phyloP scores from a whole-genome alignment of 805 yeast species.

The Yarrowia sp. region DNA sequence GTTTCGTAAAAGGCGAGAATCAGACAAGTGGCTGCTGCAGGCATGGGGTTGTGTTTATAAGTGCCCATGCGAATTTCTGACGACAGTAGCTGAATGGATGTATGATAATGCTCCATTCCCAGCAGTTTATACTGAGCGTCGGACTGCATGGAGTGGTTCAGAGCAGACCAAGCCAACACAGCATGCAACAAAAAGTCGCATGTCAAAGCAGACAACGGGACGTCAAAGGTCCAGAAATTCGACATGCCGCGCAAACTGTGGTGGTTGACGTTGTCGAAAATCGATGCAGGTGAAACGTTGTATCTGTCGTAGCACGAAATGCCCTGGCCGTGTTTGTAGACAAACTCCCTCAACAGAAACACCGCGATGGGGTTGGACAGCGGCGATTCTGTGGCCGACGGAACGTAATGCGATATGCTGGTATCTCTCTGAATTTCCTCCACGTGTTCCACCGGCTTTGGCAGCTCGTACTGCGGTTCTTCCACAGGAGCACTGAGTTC shows the following conservation, averaged over 20 bases:
- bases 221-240: conserved; percentile 20
- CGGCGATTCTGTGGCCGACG: conserved; percentile 12
- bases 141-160: not conserved
- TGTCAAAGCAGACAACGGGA: conserved; percentile 4
- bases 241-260: conserved; percentile 1
- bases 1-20: conserved; percentile 27
- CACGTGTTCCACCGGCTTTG: not conserved
- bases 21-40: conserved; percentile 21
- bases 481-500: too few species aligned
- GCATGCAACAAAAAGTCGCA: conserved; percentile 10
- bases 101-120: conserved; percentile 11
- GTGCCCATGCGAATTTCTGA: conserved; percentile 16
- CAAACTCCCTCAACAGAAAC: conserved; percentile 5
- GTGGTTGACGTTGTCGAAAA: conserved; percentile 16
- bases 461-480: not conserved
- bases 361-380: not conserved
- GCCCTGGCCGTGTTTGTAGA: conserved; percentile 16
- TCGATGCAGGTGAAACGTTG: conserved; percentile 10
- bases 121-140: not conserved
- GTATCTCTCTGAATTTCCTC: not conserved
- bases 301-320: conserved; percentile 16
- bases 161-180: conserved; percentile 7
- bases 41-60: conserved; percentile 15
- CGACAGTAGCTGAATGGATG: conserved; percentile 1
- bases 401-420: not conserved